phyloP scores from a whole-genome alignment of 306 rosid species.

The Gynostemma pentaphyllum region DNA sequence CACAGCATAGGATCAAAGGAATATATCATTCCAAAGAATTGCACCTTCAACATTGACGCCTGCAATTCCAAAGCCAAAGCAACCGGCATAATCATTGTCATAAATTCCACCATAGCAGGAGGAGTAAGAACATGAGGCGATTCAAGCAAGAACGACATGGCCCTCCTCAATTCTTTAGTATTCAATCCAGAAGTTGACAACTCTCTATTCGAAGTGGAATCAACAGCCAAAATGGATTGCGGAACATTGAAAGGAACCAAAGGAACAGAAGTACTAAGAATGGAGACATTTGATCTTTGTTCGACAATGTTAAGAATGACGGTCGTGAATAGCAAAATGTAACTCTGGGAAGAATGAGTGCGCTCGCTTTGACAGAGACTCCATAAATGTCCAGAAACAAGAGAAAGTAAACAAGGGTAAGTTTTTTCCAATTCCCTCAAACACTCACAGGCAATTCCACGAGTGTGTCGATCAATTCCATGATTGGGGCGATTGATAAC shows the following conservation, averaged over 20 bases:
- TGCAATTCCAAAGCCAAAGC: conserved; percentile 75
- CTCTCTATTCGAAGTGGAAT: conserved; percentile 15
- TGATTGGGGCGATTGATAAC: conserved; percentile 77
- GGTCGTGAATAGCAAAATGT: conserved; percentile 53
- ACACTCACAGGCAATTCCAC: conserved; percentile 80
- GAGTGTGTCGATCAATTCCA: conserved; percentile 55
- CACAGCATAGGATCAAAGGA: conserved; percentile 71
- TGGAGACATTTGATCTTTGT: conserved; percentile 36
- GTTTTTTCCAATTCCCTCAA: conserved; percentile 68
- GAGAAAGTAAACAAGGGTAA: conserved; percentile 63
- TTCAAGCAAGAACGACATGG: conserved; percentile 72
- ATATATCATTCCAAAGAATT: conserved; percentile 74
- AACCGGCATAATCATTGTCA: conserved; percentile 54
- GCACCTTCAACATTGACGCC: conserved; percentile 86
- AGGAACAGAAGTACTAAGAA: conserved; percentile 51
- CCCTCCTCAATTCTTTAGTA: conserved; percentile 70
- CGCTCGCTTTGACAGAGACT: conserved; percentile 79
- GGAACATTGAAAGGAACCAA: conserved; percentile 63
- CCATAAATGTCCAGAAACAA: conserved; percentile 79
- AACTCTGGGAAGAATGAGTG: conserved; percentile 77
- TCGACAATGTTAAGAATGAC: conserved; percentile 50
- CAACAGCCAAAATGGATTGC: conserved; percentile 21
- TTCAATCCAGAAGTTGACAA: conserved; percentile 32
- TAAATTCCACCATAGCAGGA: conserved; percentile 75
- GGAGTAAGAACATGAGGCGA: conserved; percentile 84